Evolutionary conservation across 345 rosid species (phyloP).

Genomic region (Nasturtium officinale): DNA sequence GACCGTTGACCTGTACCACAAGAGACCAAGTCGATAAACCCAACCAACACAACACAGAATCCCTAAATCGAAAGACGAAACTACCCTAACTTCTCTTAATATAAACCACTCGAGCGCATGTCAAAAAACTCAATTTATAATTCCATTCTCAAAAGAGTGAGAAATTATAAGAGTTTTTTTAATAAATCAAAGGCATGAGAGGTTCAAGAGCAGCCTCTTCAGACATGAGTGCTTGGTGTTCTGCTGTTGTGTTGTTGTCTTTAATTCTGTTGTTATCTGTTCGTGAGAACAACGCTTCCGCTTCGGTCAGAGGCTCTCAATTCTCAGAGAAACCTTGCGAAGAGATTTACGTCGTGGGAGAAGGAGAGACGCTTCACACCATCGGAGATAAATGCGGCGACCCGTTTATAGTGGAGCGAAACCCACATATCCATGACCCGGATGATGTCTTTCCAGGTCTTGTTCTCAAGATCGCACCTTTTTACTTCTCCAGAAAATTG

Average conservation of each 20-base stretch:
- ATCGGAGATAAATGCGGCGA: conserved; percentile 80
- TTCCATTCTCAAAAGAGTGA: background rate
- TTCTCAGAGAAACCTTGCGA: conserved; percentile 62
- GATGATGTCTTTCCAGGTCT: conserved; percentile 89
- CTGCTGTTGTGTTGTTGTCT: conserved; percentile 52
- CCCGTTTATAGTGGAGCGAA: conserved; percentile 73
- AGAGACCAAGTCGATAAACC: conserved; percentile 38
- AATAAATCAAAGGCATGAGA: conserved; percentile 25
- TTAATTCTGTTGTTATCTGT: conserved; percentile 59
- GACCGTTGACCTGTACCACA: conserved; percentile 39
- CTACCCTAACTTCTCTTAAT: conserved; percentile 17
- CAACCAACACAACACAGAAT: conserved; percentile 30
- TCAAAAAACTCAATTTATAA: background rate
- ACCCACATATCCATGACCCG: conserved; percentile 85
- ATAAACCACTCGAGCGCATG: conserved; percentile 19
- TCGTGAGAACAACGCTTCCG: conserved; percentile 46
- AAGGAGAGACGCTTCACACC: conserved; percentile 80
- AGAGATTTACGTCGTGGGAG: conserved; percentile 73
- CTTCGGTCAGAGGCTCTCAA: conserved; percentile 51
- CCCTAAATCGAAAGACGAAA: conserved; percentile 4
- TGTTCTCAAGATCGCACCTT: conserved; percentile 71
- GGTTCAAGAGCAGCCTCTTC: conserved; percentile 36
- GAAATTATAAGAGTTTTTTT: background rate
- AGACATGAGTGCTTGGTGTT: conserved; percentile 69
- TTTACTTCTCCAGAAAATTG: conserved; percentile 34